These are phyloP conservation scores for Candida xiaguanensis DNA, from an alignment of 805 yeast species.

Conservation along the genomic window DNA sequence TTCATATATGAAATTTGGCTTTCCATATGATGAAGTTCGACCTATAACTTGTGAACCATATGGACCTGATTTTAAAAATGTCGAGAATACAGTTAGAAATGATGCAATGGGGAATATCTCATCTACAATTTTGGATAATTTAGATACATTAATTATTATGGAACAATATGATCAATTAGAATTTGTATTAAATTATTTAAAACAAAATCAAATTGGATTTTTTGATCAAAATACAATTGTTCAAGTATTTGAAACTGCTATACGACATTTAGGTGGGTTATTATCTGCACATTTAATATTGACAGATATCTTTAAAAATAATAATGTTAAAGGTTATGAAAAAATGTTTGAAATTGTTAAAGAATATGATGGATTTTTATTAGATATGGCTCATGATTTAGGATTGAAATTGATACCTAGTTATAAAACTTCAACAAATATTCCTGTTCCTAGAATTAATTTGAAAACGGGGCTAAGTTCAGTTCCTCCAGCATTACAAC, in stretches of 20 bases:
- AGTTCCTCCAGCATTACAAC: conserved; percentile 42
- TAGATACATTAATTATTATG: conserved; percentile 76
- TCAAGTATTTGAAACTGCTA: conserved; percentile 85
- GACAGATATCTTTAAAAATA: conserved; percentile 20
- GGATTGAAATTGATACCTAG: conserved; percentile 72
- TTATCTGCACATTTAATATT: conserved; percentile 65
- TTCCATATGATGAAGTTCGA: conserved; percentile 76
- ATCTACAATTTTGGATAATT: conserved; percentile 70
- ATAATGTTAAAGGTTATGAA: conserved; percentile 27
- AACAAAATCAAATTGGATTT: conserved; percentile 35
- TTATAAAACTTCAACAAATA: conserved; percentile 56
- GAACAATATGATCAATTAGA: conserved; percentile 58
- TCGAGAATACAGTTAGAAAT: conserved; percentile 56
- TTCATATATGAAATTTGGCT: conserved; percentile 64
- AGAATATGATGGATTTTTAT: conserved; percentile 67
- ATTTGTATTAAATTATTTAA: conserved; percentile 23
- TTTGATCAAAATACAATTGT: conserved; percentile 68
- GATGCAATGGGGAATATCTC: conserved; percentile 86
- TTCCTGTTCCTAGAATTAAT: conserved; percentile 82
- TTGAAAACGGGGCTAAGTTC: conserved; percentile 47
- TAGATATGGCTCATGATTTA: conserved; percentile 67
- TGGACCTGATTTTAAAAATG: conserved; percentile 56
- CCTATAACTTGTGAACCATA: conserved; percentile 72
- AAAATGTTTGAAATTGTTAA: conserved; percentile 19
- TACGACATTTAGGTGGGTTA: conserved; percentile 79